Base-by-base conservation (phyloP, 73 alveolate species). In the Diophrys appendiculata region DNA sequence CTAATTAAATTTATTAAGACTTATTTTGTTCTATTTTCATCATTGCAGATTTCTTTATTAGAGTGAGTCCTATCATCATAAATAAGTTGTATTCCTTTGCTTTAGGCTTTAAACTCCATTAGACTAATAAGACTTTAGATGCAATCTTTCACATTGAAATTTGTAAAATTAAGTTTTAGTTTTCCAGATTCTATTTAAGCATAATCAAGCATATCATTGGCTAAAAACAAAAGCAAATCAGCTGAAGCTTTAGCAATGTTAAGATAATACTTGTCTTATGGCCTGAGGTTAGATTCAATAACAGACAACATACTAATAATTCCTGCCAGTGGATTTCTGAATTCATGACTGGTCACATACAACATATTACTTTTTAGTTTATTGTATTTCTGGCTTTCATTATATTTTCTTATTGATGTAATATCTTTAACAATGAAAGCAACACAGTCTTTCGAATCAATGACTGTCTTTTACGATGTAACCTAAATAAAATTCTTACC, bases 171-270 rank as follows among this genome's bases (percentile, higher is more conserved):
- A 23, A 72, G 75, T n/a, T 31, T 24, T 0, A 84, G 81, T 25
- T 82, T 43, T 8, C 89, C 83, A 29, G 82, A n/a, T 31, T 65
- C 33, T 14, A 84, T 43, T 68, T 68, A 31, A 2, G 82, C 73
- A 31, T 65, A 84, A 34, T 84, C 92, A 24, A 84, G 30, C 13
- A 84, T 78, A 30, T 84, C 92, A 30, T 84, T 70, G 2, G 81
- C 69, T 0, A 79, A 65, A 31, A 25, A 33, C 29, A 80, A 32
- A 26, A 84, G 76, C 24, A 84, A 29, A 22, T 70, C 32, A n/a
- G 56, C 69, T 18, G 93, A 85, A 14, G 35, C n/a, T 30, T 33
- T 31, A 5, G 72, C 71, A 13, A 71, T 67, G 24, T 85, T 35
- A 18, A 85, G 14, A n/a, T 23, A 33, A 34, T 72, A 74, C 18